Base-by-base conservation (phyloP, 345 rosid species). In the Dipteronia dyeriana region DNA sequence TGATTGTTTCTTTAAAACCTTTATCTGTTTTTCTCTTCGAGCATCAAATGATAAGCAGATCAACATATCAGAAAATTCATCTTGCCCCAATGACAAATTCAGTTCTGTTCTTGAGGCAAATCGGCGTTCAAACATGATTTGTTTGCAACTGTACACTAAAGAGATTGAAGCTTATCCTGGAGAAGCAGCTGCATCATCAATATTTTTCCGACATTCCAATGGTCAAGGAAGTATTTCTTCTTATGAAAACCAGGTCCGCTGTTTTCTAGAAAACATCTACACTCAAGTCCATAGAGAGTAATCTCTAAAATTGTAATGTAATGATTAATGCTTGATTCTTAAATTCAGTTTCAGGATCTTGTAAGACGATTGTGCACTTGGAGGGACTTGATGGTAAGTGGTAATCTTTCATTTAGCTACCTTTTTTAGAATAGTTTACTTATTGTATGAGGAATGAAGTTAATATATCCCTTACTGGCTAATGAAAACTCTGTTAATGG, bases 341-440 rank as follows among this genome's bases (percentile, higher is more conserved):
- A 65, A 59, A 56, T 79, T 81, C 82, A 80, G 88, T 85, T 86
- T 82, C 96, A 95, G 90, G 92, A 89, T 83, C 82, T 88, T 72
- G 94, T 95, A 72, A 88, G 94, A 79, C 84, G 90, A 79, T 70
- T 95, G 70, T 95, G 98, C 82, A 86, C 90, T 70, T 95, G 99
- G 99, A 90, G 99, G 84, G 99, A 95, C 73, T 76, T 93, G 76
- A 95, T 93, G 98, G 99, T 93, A 57, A 87, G 93, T 85, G 60
- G 61, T 70, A 63, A 67, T 25, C 59, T 74, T 64, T 66, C 64
- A 16, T 66, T 22, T 79, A 53, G 29, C 62, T 66, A 12, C 56
- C n/a, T 75, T 47, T 63, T 63, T 54, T 34, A 53, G 70, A 76
- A 71, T 62, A 47, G 20, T 51, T 68, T 75, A 29, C 13, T 13